phyloP scores from a whole-genome alignment of 495 filamentous ascomycete genomes.

The Tuber borchii region DNA sequence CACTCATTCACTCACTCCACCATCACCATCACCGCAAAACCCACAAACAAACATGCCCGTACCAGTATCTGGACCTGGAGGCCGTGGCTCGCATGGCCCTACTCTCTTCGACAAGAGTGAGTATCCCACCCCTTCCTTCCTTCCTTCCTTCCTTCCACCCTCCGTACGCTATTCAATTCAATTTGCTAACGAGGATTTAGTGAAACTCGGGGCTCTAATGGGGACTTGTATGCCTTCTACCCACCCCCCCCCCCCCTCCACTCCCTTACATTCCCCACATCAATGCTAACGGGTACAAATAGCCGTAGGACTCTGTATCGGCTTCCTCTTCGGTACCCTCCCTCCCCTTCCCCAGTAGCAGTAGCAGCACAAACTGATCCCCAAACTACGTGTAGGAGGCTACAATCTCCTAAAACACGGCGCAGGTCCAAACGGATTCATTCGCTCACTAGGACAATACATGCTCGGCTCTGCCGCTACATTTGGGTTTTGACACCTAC shows the following conservation, averaged over 20 bases:
- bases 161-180: not conserved
- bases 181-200: constrained; percentile 49
- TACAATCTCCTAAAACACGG: constrained; percentile 93
- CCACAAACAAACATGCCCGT: constrained; percentile 58
- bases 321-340: constrained; percentile 84
- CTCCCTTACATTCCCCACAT: constrained; percentile 14
- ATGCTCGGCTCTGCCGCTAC: constrained; percentile 96
- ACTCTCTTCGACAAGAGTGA: constrained; percentile 93
- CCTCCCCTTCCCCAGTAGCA: not conserved
- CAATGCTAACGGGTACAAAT: constrained; percentile 26
- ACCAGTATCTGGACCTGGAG: constrained; percentile 49
- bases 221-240: constrained; percentile 70
- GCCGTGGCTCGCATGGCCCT: constrained; percentile 53
- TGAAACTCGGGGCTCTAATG: constrained; percentile 98
- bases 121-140: constrained; percentile 45
- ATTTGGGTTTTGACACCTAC: constrained; percentile 71
- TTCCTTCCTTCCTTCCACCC: too few relatives aligned
- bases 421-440: constrained; percentile 83
- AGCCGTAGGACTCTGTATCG: constrained; percentile 94
- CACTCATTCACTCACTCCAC: not conserved
- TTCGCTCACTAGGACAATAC: constrained; percentile 89
- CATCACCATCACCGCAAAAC: not conserved
- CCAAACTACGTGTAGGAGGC: constrained; percentile 59
- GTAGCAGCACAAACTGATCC: not conserved
- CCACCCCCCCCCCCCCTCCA: too few relatives aligned